Evolutionary conservation across 1,284 basidiomycete species (phyloP).

Genomic region (Fomitopsis pinicola): DNA sequence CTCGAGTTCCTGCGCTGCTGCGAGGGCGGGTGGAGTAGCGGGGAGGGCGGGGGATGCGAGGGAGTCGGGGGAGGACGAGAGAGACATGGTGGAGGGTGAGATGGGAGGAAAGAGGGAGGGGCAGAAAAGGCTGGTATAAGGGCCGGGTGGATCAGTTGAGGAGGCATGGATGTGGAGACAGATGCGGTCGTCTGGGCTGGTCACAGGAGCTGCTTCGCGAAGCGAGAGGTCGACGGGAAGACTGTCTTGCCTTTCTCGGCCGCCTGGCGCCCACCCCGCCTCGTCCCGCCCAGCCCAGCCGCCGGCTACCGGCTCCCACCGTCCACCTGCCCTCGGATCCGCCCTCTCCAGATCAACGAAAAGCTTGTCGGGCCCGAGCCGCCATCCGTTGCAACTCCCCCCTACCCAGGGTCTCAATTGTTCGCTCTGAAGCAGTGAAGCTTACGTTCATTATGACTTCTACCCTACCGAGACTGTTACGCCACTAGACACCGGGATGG

Average conservation of each 20-base stretch:
- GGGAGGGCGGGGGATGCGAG: conserved; percentile 12
- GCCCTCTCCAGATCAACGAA: not conserved
- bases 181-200: not conserved
- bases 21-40: conserved; percentile 4
- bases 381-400: not conserved
- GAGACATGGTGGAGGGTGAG: conserved; percentile 4
- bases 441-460: too few relatives aligned
- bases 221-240: not conserved
- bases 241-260: not conserved
- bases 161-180: not conserved
- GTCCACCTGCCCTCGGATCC: not conserved
- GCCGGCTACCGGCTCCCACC: not conserved
- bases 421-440: not conserved
- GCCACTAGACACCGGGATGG: too few relatives aligned
- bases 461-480: too few relatives aligned
- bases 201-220: not conserved
- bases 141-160: not conserved
- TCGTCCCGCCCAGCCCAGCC: not conserved
- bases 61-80: conserved; percentile 1
- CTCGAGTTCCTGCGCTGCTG: not conserved
- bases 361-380: not conserved
- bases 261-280: not conserved
- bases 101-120: not conserved
- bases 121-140: not conserved
- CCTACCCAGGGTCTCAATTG: not conserved